Evolutionary conservation across 164 flowering plant species (phyloP).

Genomic region (Litsea cubeba): DNA sequence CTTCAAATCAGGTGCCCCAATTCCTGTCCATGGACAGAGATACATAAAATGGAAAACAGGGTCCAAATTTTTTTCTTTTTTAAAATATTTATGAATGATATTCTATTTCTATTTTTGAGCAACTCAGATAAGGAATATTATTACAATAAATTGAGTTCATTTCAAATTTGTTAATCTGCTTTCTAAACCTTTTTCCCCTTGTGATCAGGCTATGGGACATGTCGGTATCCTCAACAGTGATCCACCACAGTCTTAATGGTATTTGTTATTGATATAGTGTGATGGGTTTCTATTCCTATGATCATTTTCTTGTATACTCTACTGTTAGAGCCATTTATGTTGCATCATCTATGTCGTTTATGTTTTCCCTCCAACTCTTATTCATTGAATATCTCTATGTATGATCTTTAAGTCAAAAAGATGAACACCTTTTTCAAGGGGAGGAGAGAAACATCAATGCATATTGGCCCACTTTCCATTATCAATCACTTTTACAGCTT

Average conservation of each 20-base stretch:
- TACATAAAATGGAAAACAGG: background rate
- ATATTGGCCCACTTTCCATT: background rate
- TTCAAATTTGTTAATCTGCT: background rate
- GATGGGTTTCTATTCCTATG: background rate
- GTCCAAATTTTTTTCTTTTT: background rate
- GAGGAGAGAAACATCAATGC: conserved; percentile 9
- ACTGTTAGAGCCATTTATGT: background rate
- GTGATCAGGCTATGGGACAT: conserved; percentile 50
- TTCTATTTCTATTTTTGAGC: background rate
- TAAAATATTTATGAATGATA: too few species aligned
- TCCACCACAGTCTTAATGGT: background rate
- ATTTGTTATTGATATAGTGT: background rate
- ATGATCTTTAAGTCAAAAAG: conserved; percentile 6
- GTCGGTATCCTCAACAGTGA: conserved; percentile 55
- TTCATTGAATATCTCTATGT: background rate
- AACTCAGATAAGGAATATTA: background rate
- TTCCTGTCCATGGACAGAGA: too few species aligned
- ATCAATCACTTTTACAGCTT: background rate
- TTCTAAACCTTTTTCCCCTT: background rate
- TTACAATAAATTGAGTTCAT: background rate
- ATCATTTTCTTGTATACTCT: background rate
- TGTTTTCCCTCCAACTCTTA: background rate
- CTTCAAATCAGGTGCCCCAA: too few species aligned
- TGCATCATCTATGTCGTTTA: background rate
- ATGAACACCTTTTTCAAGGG: conserved; percentile 2